Evolutionary conservation across 2,329 filamentous ascomycete species (phyloP), one percentile per base, ranked within the genome.

Genomic region (Pseudocercospora fuligena): DNA sequence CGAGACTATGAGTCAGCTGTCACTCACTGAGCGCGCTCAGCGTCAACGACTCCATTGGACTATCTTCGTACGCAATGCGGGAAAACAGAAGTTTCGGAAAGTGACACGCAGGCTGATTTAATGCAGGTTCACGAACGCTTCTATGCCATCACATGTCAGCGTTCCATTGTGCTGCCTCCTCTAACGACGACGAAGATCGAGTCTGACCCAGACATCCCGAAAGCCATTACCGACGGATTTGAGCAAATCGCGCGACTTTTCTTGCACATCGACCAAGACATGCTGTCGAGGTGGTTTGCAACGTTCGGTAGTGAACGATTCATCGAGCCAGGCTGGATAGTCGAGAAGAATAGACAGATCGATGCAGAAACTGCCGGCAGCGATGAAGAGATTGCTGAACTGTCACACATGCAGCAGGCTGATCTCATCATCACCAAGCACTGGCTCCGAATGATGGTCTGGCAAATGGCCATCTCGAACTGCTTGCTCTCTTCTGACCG

Each of bases 391-490:
- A 77, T 78, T 7, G 75, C 77, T 29, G 47, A 25, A n/a, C 58
- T 65, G 19, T 64, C 21, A 23, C 63, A 53, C 60, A 79, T 83
- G 75, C 81, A 84, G 73, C 81, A 82, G 63, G 82, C 82, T 5
- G 83, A 85, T 66, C 75, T 85, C n/a, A 79, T 82, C 56, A 80
- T 85, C 58, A 84, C 83, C 0, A 78, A 82, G 16, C 83, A 84
- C 67, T 85, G 83, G 83, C 75, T 84, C 53, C 76, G 81, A 16
- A 84, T 82, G 0, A 72, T 84, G 31, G 77, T 83, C 0, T 85
- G 83, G 83, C 82, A 83, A 54, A 79, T 85, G 63, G 83, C 83
- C 14, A 80, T 85, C 77, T 82, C 81, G 12, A 56, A 58, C 51
- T 79, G 79, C 8, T 75, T 83, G 11, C 75, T 84, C 6, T 81